Conservation (phyloP, 495 filamentous ascomycete species). For the Lasiosphaeria hispida region DNA sequence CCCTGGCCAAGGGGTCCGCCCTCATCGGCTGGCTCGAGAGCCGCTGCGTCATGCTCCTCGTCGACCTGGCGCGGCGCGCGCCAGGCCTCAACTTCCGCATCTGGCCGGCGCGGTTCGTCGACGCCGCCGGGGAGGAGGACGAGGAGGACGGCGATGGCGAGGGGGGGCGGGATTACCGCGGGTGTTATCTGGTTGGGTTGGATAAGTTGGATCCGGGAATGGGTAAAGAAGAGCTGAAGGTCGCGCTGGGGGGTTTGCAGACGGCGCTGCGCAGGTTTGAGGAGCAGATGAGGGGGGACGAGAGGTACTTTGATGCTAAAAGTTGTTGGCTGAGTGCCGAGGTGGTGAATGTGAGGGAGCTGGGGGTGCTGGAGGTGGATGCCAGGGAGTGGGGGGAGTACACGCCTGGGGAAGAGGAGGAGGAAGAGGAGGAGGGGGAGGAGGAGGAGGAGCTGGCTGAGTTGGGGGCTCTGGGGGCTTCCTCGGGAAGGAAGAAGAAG, state of each 20-base stretch:
- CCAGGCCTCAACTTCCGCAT: conserved; percentile 49
- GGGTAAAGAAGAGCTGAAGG: conserved; percentile 30
- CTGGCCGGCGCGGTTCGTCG: conserved; percentile 57
- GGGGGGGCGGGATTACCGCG: conserved; percentile 42
- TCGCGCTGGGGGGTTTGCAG: conserved; percentile 35
- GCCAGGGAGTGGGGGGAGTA: conserved; percentile 49
- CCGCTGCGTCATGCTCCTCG: conserved; percentile 47
- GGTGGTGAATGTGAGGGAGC: conserved; percentile 35
- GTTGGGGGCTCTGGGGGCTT: too few species aligned
- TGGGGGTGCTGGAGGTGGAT: conserved; percentile 44
- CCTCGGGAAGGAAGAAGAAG: conserved; percentile 12
- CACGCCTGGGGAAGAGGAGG: conserved; percentile 36
- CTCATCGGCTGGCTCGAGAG: conserved; percentile 58
- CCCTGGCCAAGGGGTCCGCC: conserved; percentile 40
- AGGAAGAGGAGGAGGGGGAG: conserved; percentile 29
- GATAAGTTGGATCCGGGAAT: conserved; percentile 29
- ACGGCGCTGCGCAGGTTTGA: conserved; percentile 47
- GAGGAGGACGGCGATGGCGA: conserved; percentile 5
- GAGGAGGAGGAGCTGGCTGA: conserved; percentile 22
- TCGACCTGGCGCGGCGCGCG: conserved; percentile 47
- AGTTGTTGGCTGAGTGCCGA: conserved; percentile 48
- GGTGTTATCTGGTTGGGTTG: conserved; percentile 57
- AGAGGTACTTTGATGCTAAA: conserved; percentile 47
- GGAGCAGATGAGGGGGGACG: conserved; percentile 41
- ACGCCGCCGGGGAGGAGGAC: background rate